phyloP scores from a whole-genome alignment of 192 early-diverging fungal species.

The Bifiguratus adelaidae region DNA sequence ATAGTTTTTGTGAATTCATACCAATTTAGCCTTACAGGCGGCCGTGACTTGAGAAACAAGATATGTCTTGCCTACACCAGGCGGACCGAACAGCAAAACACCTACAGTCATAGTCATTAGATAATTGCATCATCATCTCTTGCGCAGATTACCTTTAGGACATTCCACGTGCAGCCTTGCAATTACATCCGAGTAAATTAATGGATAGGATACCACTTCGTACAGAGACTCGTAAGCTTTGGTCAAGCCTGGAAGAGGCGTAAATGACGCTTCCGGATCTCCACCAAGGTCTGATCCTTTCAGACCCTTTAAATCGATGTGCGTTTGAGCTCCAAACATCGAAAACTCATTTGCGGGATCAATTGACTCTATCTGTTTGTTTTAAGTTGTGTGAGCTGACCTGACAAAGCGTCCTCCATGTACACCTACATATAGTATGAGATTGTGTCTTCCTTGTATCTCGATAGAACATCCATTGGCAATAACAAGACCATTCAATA shows the following conservation, averaged over 20 bases:
- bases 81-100: slow-evolving; percentile 84
- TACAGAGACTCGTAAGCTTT: slow-evolving; percentile 59
- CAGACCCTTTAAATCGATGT: no score
- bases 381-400: no score
- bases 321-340: no score
- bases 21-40: slow-evolving; percentile 55
- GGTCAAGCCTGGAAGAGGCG: slow-evolving; percentile 56
- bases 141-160: slow-evolving; percentile 44
- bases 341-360: no score
- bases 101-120: slow-evolving; percentile 17
- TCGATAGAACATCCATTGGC: no score
- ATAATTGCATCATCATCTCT: neutral
- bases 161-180: slow-evolving; percentile 58
- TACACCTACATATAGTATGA: no score
- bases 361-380: no score
- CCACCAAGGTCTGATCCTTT: no score
- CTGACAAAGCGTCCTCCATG: no score
- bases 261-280: no score
- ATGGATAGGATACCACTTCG: slow-evolving; percentile 71
- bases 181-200: slow-evolving; percentile 52
- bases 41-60: slow-evolving; percentile 62
- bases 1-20: slow-evolving; percentile 18
- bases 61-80: slow-evolving; percentile 92
- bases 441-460: no score
- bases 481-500: no score